Evolutionary conservation across 1,284 basidiomycete species (phyloP), one percentile per base, ranked within the genome.

Genomic region (Cystobasidium pallidum): DNA sequence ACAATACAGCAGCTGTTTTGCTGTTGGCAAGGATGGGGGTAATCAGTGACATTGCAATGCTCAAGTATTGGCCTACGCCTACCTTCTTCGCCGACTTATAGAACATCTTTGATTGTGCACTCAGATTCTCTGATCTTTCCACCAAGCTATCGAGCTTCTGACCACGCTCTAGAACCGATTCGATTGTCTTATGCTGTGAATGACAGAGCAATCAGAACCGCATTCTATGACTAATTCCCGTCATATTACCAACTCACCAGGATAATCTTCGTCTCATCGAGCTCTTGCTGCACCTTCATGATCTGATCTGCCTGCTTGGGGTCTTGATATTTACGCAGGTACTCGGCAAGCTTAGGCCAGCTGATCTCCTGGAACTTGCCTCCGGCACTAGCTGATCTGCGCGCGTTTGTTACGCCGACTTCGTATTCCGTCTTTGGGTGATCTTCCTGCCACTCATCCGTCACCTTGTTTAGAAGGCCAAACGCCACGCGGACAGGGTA

Each of bases 251-350:
- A 59, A 84, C 89, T 75, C 76, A 94, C 92, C 81, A 97, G 83
- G 43, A 99, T 88, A 77, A 99, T 95, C 89, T 99, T 99, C 8
- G 96, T 99, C 84, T 99, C 96, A 80, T 99, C 96, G 59, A 99
- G 83, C 81, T 99, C 96, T 80, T 94, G 90, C 82, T 99, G 96
- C 19, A 99, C 96, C 78, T 90, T 88, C 94, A 99, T 95, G 79
- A 99, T 98, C 21, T 92, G 90, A 83, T 99, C 96, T 3, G 96
- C 96, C 83, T 99, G 94, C 75, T 89, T 87, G 8, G 96, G 96
- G 82, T 99, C 96, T 83, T 99, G 96, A 82, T 97, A 99, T 82
- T 95, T 94, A 80, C 87, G 84, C 61, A 99, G 82, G 81, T 94
- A 98, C 19, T 86, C 86, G 64, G 88, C 86, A 75, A 93, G 85